Conservation (phyloP, 257 asterid genomes). For the Lithospermum erythrorhizon region DNA sequence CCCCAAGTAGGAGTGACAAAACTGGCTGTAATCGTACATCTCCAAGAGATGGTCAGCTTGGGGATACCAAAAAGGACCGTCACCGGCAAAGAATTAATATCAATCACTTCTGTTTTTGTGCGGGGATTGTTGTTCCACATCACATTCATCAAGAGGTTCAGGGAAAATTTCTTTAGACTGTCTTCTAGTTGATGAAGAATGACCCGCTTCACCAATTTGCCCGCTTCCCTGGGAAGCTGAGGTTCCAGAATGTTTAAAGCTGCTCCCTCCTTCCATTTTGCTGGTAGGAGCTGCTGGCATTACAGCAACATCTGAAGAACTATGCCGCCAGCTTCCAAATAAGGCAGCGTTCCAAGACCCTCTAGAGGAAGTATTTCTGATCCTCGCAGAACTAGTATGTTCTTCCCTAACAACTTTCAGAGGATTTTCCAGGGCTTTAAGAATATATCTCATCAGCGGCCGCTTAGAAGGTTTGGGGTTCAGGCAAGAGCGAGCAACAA, state of each 20-base stretch:
- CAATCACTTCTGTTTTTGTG: conserved; percentile 21
- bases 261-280: conserved; percentile 32
- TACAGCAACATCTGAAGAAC: conserved; percentile 43
- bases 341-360: conserved; percentile 46
- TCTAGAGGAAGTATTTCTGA: conserved; percentile 34
- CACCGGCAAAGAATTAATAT: conserved; percentile 42
- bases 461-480: conserved; percentile 49
- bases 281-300: conserved; percentile 15
- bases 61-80: conserved; percentile 11
- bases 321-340: conserved; percentile 45
- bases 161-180: conserved; percentile 78
- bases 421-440: conserved; percentile 63
- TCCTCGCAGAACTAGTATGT: conserved; percentile 32
- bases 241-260: conserved; percentile 34
- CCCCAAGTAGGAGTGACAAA: conserved; percentile 15
- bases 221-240: conserved; percentile 53
- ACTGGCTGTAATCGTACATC: conserved; percentile 15
- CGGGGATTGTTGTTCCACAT: conserved; percentile 31
- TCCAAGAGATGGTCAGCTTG: conserved; percentile 21
- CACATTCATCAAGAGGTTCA: conserved; percentile 47
- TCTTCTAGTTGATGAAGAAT: conserved; percentile 42
- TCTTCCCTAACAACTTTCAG: conserved; percentile 59
- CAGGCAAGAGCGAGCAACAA: conserved; percentile 61
- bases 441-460: conserved; percentile 50
- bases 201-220: conserved; percentile 22